Evolutionary conservation across 805 yeast species (phyloP).

Genomic region (Saccharomyces mikatae): DNA sequence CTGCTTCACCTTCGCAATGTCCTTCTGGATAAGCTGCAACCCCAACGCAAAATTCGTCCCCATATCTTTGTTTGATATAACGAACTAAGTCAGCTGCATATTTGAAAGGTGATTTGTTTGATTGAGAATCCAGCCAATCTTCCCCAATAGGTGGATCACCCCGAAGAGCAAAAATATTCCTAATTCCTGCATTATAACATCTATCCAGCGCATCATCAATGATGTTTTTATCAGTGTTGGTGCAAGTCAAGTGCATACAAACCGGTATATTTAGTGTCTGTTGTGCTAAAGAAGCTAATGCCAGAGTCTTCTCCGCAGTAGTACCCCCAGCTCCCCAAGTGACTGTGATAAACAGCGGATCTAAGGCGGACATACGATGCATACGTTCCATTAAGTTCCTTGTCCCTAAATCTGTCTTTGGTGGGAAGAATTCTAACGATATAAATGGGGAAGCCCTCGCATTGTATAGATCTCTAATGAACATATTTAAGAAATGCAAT

Average conservation of each 20-base stretch:
- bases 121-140: constrained; percentile 23
- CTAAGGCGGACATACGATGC: constrained; percentile 78
- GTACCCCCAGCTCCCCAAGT: constrained; percentile 99
- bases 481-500: constrained; percentile 7
- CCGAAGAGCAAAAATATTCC: constrained; percentile 83
- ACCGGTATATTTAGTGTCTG: constrained; percentile 75
- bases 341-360: constrained; percentile 83
- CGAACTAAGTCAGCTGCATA: constrained; percentile 81
- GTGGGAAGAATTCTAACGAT: constrained; percentile 95
- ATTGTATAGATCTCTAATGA: constrained; percentile 42
- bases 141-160: constrained; percentile 89
- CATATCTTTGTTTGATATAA: constrained; percentile 64
- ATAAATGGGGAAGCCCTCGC: constrained; percentile 50
- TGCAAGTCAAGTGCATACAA: constrained; percentile 91
- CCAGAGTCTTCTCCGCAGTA: constrained; percentile 77
- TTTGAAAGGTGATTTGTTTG: constrained; percentile 48
- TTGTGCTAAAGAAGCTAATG: constrained; percentile 71
- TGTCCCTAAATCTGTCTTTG: constrained; percentile 85
- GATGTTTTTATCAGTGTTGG: constrained; percentile 71
- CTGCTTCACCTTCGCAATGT: constrained; percentile 76
- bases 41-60: constrained; percentile 83
- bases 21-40: constrained; percentile 99
- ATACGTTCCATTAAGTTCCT: constrained; percentile 79
- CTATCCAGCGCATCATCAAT: constrained; percentile 70
- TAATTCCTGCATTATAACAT: constrained; percentile 72